These are phyloP conservation scores for Secale cereale DNA, from an alignment of 176 grass and related monocot species.

Conservation along the genomic window DNA sequence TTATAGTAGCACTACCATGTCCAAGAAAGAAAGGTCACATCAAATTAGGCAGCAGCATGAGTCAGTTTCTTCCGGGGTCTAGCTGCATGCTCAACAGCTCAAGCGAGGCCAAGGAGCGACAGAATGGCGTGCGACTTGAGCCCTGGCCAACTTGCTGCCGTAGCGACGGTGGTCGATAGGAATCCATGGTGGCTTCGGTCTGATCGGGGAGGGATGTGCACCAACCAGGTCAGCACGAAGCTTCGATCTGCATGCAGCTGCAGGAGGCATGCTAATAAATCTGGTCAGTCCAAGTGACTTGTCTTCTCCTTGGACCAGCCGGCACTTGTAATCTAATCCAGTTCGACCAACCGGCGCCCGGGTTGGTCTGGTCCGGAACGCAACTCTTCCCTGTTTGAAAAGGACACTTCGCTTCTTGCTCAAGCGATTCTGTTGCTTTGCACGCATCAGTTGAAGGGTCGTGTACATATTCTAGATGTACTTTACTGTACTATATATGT, in stretches of 20 bases:
- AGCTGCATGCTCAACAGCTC: neutral
- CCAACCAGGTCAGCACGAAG: constrained; percentile 29
- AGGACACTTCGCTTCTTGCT: constrained; percentile 35
- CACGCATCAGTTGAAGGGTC: constrained; percentile 25
- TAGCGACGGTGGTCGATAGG: constrained; percentile 22
- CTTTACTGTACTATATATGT: neutral
- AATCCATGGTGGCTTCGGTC: constrained; percentile 23
- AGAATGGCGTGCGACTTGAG: constrained; percentile 14
- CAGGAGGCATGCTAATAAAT: neutral
- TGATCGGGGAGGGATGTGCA: constrained; percentile 37
- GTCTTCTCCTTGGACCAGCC: constrained; percentile 14
- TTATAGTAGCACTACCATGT: neutral
- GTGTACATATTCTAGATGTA: neutral
- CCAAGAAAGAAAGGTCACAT: neutral
- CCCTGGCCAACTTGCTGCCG: constrained; percentile 29
- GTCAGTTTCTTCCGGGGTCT: neutral
- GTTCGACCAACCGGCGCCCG: constrained; percentile 4
- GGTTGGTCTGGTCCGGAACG: constrained; percentile 35
- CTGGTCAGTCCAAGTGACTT: neutral
- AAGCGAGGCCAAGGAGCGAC: neutral
- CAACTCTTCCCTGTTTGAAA: constrained; percentile 9
- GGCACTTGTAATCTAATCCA: constrained; percentile 43
- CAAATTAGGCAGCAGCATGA: neutral
- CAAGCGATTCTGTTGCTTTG: constrained; percentile 39
- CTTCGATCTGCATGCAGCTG: constrained; percentile 7